phyloP scores from a whole-genome alignment of 2,329 filamentous ascomycete species.

The Cladosporium sp. region DNA sequence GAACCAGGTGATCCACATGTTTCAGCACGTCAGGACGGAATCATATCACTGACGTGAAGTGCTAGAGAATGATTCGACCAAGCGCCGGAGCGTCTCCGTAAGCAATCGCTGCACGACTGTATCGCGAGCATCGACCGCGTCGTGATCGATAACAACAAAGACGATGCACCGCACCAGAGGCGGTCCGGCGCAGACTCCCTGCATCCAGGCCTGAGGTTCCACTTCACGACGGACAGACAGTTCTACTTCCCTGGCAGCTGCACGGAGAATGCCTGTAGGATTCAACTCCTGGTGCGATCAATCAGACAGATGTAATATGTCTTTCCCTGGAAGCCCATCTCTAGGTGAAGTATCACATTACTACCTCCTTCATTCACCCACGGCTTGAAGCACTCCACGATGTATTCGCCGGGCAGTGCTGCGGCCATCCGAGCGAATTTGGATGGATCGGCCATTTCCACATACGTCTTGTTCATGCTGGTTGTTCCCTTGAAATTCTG shows the following conservation, averaged over 20 bases:
- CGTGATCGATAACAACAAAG: neutral
- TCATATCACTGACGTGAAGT: neutral
- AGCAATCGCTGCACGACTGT: neutral
- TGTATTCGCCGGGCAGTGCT: neutral
- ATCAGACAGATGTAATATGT: neutral
- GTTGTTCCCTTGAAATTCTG: constrained; percentile 16
- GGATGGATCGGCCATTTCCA: constrained; percentile 15
- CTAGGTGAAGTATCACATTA: neutral
- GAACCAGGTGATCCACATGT: too few relatives aligned
- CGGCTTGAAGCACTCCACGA: neutral
- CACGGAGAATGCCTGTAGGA: neutral
- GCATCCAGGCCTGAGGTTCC: neutral
- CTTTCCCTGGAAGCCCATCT: neutral
- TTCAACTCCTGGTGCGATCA: neutral
- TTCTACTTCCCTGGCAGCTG: neutral
- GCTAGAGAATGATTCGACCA: neutral
- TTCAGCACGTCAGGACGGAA: too few relatives aligned
- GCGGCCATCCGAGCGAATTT: neutral
- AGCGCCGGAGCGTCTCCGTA: neutral
- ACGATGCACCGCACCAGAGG: neutral
- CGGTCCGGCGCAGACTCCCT: neutral
- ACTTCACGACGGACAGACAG: neutral
- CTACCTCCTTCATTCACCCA: neutral
- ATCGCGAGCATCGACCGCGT: neutral
- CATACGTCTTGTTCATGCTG: constrained; percentile 14